Base-by-base conservation (phyloP, 1,284 basidiomycete species). In the Pseudozyma thailandica region DNA sequence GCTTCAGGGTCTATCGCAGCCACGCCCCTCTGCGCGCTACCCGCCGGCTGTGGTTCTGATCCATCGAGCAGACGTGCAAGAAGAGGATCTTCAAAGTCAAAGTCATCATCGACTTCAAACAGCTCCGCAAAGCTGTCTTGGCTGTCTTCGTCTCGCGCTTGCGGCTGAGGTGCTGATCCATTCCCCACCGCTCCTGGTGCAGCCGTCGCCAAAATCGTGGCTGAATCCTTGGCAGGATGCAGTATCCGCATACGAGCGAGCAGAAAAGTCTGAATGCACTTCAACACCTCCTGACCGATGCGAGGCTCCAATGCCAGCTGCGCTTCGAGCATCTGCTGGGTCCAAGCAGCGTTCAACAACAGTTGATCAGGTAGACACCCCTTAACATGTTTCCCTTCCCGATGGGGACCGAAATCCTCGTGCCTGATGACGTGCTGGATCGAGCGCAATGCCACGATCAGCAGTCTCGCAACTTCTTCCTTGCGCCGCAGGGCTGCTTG, bases 101-200 rank as follows among this genome's bases (percentile, higher is more conserved):
- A 70, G 66, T 90, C 87, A 39, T 89, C 81, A 54, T 85, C 85
- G 6, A 57, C 61, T 27, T 88, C 84, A 44, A 81, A 84, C 26
- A 87, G 84, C 62, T 93, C 91, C 4, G 66, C 72, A 78, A 93
- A 90, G 72, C 91, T 94, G 68, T 93, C 92, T 74, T 89, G 86
- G 86, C 52, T 87, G 84, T 61, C 86, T 13, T 53, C 51, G 48
- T 39, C 31, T 33, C 59, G 21, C 13, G 18, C 50, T 49, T 39
- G 55, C 30, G 37, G 39, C 13, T 41, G 52, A 41, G 38, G 26
- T n/a, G 16, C 21, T 12, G n/a, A 13, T 10, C 15, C 20, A n/a
- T 37, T 13, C 27, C 15, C 41, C 15, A 9, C 26, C n/a, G 12
- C 30, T 23, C 28, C n/a, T 12, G 20, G 20, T 5, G n/a, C 28